Evolutionary conservation across 257 asterid species (phyloP), one percentile per base, ranked within the genome.

Genomic region (Scutellaria baicalensis): DNA sequence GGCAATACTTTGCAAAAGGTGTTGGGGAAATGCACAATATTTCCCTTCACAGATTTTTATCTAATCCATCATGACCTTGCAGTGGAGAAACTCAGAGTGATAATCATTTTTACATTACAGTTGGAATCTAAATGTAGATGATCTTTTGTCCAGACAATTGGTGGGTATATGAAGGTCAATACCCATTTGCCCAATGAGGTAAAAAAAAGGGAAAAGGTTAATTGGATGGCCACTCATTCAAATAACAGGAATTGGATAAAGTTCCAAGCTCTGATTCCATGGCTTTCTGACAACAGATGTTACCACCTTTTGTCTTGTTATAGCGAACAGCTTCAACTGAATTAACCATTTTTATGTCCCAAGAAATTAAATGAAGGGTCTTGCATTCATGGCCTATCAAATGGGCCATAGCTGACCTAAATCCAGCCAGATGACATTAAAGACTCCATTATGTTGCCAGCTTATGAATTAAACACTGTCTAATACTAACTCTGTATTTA

Each of bases 381-480:
- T 23, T 74, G 9, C 54, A 16, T 27, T 27, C 33, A 12, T 48
- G 39, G 64, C 12, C 73, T 64, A 69, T 59, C 68, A 51, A 64
- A 70, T 59, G 83, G 83, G 83, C 73, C 83, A 79, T 43, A 31
- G 16, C 17, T 20, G 52, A 68, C 64, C 69, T 75, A 71, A 71
- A 60, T 66, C 73, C 72, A 55, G 52, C 50, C 5, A 43, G 66
- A 50, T 40, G 51, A 40, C 51, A 50, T 16, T 47, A 14, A 5
- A 21, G n/a, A 54, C 33, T 6, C 44, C 51, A 60, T 23, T 54
- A 39, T 17, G 38, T 39, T 43, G 71, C 71, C 68, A 50, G 64
- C 58, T 62, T 44, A 27, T 27, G 4, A 57, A 44, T 61, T 2
- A 40, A 72, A 17, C 58, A 27, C 18, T 20, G 42, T 14, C 57